Conservation (phyloP, 163 green algal species). For the Chlamydomonas reinhardtii region DNA sequence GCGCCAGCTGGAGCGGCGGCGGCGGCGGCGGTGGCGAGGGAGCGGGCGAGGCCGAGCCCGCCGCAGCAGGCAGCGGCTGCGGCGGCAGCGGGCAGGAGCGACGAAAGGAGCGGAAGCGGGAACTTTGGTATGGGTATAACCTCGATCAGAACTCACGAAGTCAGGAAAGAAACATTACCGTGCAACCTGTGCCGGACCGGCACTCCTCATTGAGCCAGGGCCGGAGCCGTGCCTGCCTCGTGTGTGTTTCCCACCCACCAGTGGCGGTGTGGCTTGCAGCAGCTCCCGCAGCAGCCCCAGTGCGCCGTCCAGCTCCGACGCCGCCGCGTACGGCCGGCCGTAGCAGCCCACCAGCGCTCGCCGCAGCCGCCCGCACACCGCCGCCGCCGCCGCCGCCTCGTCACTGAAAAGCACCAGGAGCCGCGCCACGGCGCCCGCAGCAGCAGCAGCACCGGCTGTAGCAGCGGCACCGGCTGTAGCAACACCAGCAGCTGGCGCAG, state of each 20-base stretch:
- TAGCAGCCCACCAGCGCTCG: constrained; percentile 26
- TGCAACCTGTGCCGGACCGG: no score
- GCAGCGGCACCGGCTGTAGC: neutral
- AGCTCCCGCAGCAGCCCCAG: constrained; percentile 42
- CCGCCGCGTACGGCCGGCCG: constrained; percentile 37
- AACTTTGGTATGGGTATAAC: no score
- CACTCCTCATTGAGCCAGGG: no score
- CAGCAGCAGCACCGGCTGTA: neutral
- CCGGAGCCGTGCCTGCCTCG: no score
- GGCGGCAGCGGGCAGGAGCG: no score
- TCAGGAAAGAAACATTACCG: no score
- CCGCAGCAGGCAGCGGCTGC: neutral
- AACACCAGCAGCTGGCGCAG: neutral
- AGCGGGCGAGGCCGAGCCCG: neutral
- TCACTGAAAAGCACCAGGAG: constrained; percentile 33
- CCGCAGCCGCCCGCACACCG: neutral
- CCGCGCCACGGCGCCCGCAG: neutral
- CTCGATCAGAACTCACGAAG: no score
- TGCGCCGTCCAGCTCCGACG: constrained; percentile 7
- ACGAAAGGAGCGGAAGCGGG: no score
- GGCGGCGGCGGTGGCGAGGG: neutral
- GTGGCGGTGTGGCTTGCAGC: neutral
- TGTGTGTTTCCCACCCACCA: no score
- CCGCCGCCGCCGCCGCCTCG: neutral
- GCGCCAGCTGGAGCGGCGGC: neutral